Evolutionary conservation across 129 eudicot species (phyloP), one percentile per base, ranked within the genome.

Genomic region (Cynara cardunculus): DNA sequence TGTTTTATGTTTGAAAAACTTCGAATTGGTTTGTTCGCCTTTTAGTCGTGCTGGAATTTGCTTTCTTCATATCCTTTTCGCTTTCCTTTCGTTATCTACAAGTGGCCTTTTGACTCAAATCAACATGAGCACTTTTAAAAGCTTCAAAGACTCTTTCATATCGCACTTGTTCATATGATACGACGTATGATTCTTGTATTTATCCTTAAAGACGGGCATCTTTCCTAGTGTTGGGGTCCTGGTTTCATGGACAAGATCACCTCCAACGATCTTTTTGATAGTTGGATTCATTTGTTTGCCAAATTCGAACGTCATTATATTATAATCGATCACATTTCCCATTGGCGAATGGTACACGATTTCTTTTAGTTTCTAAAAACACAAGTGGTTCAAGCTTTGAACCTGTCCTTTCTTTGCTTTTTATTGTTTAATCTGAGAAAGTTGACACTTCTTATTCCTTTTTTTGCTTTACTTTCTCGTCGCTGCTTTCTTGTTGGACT

Each of bases 31-130:
- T 73, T 27, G 35, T 46, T 81, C 74, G 65, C 69, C 81, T 69
- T 59, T 77, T 82, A 39, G 62, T 83, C 75, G 76, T 65, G 78
- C 74, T 37, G 84, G 85, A 85, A 82, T 85, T 81, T 80, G 83
- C 71, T 62, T 59, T 22, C 62, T 75, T 76, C 10, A 44, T 71
- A 44, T 77, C 44, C 28, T 32, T 85, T 82, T 65, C 37, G 59
- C 77, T 74, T 75, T 84, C 84, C 81, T 70, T 84, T 80, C 75
- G 78, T 56, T 74, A 21, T 81, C 24, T 65, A 74, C 82, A 85
- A 79, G 70, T 76, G 86, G 78, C 26, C 46, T 73, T 73, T 86
- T 82, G 84, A 87, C 87, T 53, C 77, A 59, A 78, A 71, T 83
- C 84, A 35, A 71, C 84, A 27, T 80, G 73, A 80, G 75, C 72